phyloP scores from a whole-genome alignment of 768 basidiomycete species.

The Leucocoprinus sp. region DNA sequence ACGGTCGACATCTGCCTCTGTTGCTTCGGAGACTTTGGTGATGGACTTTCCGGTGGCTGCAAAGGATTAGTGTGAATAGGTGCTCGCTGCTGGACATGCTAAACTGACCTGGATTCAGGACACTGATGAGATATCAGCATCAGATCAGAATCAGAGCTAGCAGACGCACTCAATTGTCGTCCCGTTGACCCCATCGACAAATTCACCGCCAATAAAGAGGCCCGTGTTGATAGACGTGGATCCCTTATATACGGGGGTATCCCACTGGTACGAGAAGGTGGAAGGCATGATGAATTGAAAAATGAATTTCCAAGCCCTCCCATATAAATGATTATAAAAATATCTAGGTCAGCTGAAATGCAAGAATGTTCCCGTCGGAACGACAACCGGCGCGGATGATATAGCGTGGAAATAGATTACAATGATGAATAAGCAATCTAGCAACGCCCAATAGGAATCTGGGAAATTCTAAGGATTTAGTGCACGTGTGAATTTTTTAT shows the following conservation, averaged over 20 bases:
- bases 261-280: slow-evolving; percentile 40
- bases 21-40: slow-evolving; percentile 50
- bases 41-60: slow-evolving; percentile 58
- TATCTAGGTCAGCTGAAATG: no score
- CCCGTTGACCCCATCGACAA: slow-evolving; percentile 42
- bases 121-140: slow-evolving; percentile 25
- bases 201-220: slow-evolving; percentile 68
- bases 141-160: no score
- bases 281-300: slow-evolving; percentile 23
- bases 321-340: no score
- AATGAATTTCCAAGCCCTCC: no score
- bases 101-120: slow-evolving; percentile 41
- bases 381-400: not conserved
- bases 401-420: not conserved
- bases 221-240: slow-evolving; percentile 55
- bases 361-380: no score
- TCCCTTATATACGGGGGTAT: slow-evolving; percentile 48
- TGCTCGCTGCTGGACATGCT: not conserved
- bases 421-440: no score
- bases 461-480: no score
- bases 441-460: no score
- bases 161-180: slow-evolving; percentile 61
- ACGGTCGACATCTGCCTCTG: slow-evolving; percentile 62
- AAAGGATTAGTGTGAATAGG: not conserved
- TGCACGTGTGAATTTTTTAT: no score